These are phyloP conservation scores for Trichoderma aggressivum DNA, from an alignment of 2,329 filamentous ascomycete species.

Conservation along the genomic window DNA sequence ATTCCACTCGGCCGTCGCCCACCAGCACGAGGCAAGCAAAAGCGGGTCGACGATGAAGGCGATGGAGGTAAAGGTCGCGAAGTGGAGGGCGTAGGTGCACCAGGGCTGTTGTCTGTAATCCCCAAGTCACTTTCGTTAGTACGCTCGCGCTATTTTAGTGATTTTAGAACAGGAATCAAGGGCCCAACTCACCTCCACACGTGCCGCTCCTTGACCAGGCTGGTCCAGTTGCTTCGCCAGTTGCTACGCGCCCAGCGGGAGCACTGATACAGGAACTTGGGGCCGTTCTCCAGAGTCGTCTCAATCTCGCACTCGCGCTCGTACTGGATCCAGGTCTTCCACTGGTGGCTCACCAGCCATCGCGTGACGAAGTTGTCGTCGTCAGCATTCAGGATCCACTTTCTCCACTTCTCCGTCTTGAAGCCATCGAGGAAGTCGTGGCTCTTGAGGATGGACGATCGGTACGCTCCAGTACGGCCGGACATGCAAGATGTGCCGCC, in stretches of 20 bases:
- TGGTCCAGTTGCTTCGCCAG: conserved; percentile 95
- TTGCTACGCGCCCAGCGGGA: conserved; percentile 95
- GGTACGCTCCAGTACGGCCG: conserved; percentile 88
- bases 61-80: conserved; percentile 88
- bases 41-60: conserved; percentile 75
- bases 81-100: conserved; percentile 89
- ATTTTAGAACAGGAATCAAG: background rate
- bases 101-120: conserved; percentile 76
- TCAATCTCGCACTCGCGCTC: conserved; percentile 86
- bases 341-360: conserved; percentile 87
- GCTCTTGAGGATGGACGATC: conserved; percentile 81
- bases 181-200: conserved; percentile 76
- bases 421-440: conserved; percentile 84
- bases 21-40: conserved; percentile 66
- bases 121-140: conserved; percentile 24
- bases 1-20: conserved; percentile 62
- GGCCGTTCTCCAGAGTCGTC: conserved; percentile 86
- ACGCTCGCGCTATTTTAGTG: conserved; percentile 16
- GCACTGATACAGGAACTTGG: conserved; percentile 89
- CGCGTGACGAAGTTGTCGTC: conserved; percentile 98
- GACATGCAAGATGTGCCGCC: conserved; percentile 97
- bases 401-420: conserved; percentile 85
- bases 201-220: conserved; percentile 75
- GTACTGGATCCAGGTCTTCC: conserved; percentile 96
- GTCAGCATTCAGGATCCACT: conserved; percentile 89